Evolutionary conservation across 805 yeast species (phyloP).

Genomic region (Nakazawaea populi): DNA sequence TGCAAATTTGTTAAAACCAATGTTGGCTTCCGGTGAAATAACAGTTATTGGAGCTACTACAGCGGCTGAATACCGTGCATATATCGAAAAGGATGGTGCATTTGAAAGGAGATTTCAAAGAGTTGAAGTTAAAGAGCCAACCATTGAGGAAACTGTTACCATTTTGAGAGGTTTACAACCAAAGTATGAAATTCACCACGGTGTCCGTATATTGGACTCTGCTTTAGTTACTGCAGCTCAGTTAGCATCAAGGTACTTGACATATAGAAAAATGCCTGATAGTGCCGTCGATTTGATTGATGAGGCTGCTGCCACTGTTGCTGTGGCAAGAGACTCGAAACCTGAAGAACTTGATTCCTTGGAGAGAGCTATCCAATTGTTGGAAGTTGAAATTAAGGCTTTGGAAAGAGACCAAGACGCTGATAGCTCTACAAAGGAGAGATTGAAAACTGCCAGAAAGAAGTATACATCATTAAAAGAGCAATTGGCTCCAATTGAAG

Average conservation of each 20-base stretch:
- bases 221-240: constrained; percentile 94
- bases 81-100: constrained; percentile 95
- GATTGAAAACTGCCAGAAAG: constrained; percentile 73
- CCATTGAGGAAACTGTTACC: constrained; percentile 89
- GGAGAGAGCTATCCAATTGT: constrained; percentile 85
- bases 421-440: constrained; percentile 75
- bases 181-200: constrained; percentile 94
- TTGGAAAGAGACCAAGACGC: constrained; percentile 93
- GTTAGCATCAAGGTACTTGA: constrained; percentile 87
- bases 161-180: constrained; percentile 94
- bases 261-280: constrained; percentile 94
- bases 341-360: constrained; percentile 94
- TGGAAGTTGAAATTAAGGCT: constrained; percentile 95
- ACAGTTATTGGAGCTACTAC: constrained; percentile 99
- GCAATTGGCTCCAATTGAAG: constrained; percentile 77
- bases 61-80: constrained; percentile 86
- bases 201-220: constrained; percentile 91
- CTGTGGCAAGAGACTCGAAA: constrained; percentile 96
- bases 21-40: constrained; percentile 91
- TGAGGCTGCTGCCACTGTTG: constrained; percentile 95
- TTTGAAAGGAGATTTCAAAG: constrained; percentile 98
- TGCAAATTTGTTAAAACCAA: constrained; percentile 94
- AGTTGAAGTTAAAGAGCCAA: constrained; percentile 92
- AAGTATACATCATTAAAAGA: constrained; percentile 82
- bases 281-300: constrained; percentile 95